These are phyloP conservation scores for Hanseniaspora mollemarum DNA, from an alignment of 805 yeast species.

Conservation along the genomic window DNA sequence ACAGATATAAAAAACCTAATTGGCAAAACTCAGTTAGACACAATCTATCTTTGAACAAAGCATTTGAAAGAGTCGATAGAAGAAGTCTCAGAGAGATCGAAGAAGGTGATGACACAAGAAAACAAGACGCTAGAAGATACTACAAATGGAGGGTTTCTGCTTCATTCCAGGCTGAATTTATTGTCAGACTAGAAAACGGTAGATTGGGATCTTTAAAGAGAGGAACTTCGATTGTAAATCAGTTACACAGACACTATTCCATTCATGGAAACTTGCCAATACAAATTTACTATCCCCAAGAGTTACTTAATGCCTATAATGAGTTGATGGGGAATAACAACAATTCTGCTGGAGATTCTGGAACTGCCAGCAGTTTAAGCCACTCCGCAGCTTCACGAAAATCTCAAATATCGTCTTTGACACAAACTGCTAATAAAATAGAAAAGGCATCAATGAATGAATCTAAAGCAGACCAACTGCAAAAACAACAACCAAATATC, in stretches of 20 bases:
- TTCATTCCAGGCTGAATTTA: slow-evolving; percentile 68
- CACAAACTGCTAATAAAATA: slow-evolving; percentile 14
- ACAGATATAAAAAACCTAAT: slow-evolving; percentile 83
- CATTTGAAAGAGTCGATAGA: slow-evolving; percentile 94
- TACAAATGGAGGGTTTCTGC: slow-evolving; percentile 98
- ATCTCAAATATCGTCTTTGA: slow-evolving; percentile 9
- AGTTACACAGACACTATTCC: slow-evolving; percentile 60
- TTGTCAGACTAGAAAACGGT: slow-evolving; percentile 69
- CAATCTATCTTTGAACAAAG: slow-evolving; percentile 85
- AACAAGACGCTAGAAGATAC: slow-evolving; percentile 96
- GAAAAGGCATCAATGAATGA: slow-evolving; percentile 6
- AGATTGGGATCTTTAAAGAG: slow-evolving; percentile 61
- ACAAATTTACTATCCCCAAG: slow-evolving; percentile 28
- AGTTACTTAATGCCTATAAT: slow-evolving; percentile 15
- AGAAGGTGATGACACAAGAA: slow-evolving; percentile 23
- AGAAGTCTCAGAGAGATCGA: slow-evolving; percentile 27
- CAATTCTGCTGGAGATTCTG: not conserved
- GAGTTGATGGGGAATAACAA: slow-evolving; percentile 13
- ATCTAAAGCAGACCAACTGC: not conserved
- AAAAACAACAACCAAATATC: not conserved
- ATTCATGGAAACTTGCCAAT: slow-evolving; percentile 34
- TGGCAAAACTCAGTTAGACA: slow-evolving; percentile 99
- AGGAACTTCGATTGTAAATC: slow-evolving; percentile 72
- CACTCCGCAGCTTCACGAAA: slow-evolving; percentile 4
- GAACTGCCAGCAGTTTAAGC: not conserved